Evolutionary conservation across 73 alveolate species (phyloP).

Genomic region (Paramecium biaurelia): DNA sequence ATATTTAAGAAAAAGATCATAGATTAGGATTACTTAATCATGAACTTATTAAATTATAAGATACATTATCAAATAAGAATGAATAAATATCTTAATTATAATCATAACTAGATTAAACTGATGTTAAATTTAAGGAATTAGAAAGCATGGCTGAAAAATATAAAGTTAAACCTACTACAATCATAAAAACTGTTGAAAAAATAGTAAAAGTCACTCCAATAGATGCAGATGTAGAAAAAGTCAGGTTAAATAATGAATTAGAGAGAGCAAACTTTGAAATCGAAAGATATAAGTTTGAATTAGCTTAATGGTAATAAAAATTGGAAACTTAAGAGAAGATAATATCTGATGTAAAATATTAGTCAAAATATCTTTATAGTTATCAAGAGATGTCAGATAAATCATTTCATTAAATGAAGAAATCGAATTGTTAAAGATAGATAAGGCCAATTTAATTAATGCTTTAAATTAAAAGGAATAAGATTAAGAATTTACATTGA

Average conservation of each 20-base stretch:
- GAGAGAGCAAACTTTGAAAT: background rate
- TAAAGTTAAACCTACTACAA: background rate
- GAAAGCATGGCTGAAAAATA: background rate
- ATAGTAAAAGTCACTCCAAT: background rate
- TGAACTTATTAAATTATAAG: background rate
- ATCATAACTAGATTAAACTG: background rate
- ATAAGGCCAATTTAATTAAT: background rate
- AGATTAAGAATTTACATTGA: background rate
- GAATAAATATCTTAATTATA: background rate
- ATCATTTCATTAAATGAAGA: background rate
- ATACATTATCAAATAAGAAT: background rate
- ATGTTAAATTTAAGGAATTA: background rate
- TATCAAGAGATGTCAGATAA: background rate
- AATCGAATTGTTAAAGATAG: background rate
- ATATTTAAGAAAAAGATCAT: slow-evolving; percentile 11
- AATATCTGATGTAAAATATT: slow-evolving; percentile 9
- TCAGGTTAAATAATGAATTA: background rate
- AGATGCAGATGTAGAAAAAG: background rate
- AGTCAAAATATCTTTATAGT: background rate
- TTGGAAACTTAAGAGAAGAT: background rate
- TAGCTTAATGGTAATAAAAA: background rate
- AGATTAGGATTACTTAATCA: background rate
- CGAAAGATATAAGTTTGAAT: background rate
- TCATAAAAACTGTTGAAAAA: background rate
- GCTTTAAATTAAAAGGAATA: background rate